A percentile compares a stretch with the other conserved stretches of the same genome.
These are phyloP conservation scores for Gonium pectorale DNA, from an alignment of 139 green algal species.

Conservation along the genomic window DNA sequence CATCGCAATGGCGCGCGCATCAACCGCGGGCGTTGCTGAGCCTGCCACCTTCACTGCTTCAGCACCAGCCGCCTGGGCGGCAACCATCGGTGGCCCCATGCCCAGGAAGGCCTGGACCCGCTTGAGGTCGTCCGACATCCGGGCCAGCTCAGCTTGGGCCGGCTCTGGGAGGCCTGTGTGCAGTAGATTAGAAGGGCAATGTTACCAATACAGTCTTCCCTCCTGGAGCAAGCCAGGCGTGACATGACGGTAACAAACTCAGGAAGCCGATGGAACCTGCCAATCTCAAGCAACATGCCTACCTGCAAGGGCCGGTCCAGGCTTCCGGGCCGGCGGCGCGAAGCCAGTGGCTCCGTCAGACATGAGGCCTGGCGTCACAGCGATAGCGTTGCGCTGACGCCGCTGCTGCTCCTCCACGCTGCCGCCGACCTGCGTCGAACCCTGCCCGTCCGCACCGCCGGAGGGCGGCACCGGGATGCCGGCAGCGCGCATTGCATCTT, in stretches of 20 bases:
- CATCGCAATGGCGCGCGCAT: neutral
- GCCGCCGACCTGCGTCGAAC: neutral
- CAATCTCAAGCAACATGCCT: neutral
- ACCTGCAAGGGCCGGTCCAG: neutral
- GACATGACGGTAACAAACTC: no score
- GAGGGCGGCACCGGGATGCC: conserved; percentile 11
- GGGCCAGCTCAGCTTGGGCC: neutral
- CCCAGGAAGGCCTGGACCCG: conserved; percentile 22
- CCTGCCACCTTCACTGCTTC: neutral
- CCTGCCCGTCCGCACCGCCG: neutral
- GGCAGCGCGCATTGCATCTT: neutral
- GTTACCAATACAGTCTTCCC: no score
- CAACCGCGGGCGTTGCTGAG: neutral
- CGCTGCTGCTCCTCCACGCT: neutral
- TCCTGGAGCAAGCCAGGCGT: no score
- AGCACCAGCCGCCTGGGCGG: neutral
- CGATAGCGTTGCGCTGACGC: conserved; percentile 1
- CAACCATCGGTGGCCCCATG: neutral
- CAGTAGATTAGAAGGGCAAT: neutral
- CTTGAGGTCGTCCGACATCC: conserved; percentile 18
- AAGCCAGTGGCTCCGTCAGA: neutral
- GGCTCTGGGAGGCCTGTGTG: conserved; percentile 6
- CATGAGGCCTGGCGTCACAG: neutral
- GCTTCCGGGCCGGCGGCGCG: neutral
- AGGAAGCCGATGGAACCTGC: no score